Base-by-base conservation (phyloP, 352 stramenopile genomes). In the Aphanomyces invadans region DNA sequence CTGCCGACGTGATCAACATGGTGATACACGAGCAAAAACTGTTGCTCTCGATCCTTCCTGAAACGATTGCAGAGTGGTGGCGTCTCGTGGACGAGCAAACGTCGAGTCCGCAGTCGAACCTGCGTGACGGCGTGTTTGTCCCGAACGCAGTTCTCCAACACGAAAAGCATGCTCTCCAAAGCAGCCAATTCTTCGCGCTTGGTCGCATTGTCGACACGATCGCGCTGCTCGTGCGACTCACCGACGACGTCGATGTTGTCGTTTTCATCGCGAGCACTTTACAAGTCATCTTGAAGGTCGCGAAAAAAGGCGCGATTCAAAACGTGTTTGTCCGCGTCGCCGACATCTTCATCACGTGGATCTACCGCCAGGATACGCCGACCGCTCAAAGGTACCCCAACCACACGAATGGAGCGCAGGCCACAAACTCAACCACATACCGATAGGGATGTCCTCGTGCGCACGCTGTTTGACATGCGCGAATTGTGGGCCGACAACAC, bases 401-500 rank as follows among this genome's bases (percentile, higher is more conserved):
- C 49, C 12, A 21, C 7, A 33, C 25, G 4, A 17, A 5, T 46
- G 36, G 26, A n/a, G 45, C 32, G 39, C 28, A 45, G 2, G 15
- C 12, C 39, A n/a, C n/a, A n/a, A n/a, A n/a, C n/a, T n/a, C n/a
- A n/a, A n/a, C n/a, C n/a, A n/a, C n/a, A n/a, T n/a, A n/a, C n/a
- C n/a, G n/a, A n/a, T 70, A 89, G 79, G 33, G 74, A 87, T 44
- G 63, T 75, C 4, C 82, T 88, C 36, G 68, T 87, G 2, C 60
- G 61, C 29, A 36, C 88, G 23, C 72, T 88, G 42, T 68, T 86
- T 5, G 60, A 70, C 29, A 76, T 87, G 59, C 70, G 53, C 7
- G 76, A 75, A 21, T 70, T 90, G 4, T 90, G 81, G 81, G 62
- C 73, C 0, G 78, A 88, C 39, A 87, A 90, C 49, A 88, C 78